A percentile compares a stretch with the other conserved stretches of the same genome.
phyloP scores from a whole-genome alignment of 495 filamentous ascomycete genomes.

The Aspergillus biplanus region DNA sequence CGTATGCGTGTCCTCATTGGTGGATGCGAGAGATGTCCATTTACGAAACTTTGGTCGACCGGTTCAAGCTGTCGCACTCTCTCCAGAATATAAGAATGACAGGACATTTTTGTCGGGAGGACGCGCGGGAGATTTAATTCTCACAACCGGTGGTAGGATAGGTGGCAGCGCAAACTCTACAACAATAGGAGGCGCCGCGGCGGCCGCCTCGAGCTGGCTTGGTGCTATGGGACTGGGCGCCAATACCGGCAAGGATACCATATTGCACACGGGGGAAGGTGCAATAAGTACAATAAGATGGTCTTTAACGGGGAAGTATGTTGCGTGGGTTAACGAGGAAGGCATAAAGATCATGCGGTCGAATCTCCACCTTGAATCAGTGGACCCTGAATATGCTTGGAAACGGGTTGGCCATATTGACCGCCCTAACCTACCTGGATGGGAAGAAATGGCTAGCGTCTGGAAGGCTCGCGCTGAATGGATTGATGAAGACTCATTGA shows the following conservation, averaged over 20 bases:
- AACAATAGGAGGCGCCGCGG: constrained; percentile 75
- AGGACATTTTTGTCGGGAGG: constrained; percentile 88
- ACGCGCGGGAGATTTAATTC: constrained; percentile 81
- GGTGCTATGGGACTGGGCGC: constrained; percentile 78
- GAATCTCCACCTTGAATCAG: constrained; percentile 76
- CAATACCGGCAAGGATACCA: constrained; percentile 79
- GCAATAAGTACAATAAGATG: constrained; percentile 88
- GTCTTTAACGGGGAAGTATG: constrained; percentile 87
- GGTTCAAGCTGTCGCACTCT: constrained; percentile 85
- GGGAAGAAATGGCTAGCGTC: constrained; percentile 93
- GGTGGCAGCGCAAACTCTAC: constrained; percentile 80
- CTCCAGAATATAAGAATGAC: constrained; percentile 90
- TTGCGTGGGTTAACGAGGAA: constrained; percentile 93
- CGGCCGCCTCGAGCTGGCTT: constrained; percentile 89
- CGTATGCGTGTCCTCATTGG: constrained; percentile 82
- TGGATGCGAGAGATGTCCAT: constrained; percentile 79
- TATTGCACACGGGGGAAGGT: constrained; percentile 92
- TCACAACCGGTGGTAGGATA: constrained; percentile 80
- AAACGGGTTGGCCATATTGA: constrained; percentile 94
- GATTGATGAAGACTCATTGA: constrained; percentile 80
- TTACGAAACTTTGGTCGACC: constrained; percentile 93
- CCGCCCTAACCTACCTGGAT: constrained; percentile 73
- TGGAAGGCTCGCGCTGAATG: constrained; percentile 93
- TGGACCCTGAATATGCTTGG: constrained; percentile 83
- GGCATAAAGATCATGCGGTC: constrained; percentile 97